A percentile compares a stretch with the other conserved stretches of the same genome.
Evolutionary conservation across 208 protist species (phyloP).

Genomic region (Leishmania major): DNA sequence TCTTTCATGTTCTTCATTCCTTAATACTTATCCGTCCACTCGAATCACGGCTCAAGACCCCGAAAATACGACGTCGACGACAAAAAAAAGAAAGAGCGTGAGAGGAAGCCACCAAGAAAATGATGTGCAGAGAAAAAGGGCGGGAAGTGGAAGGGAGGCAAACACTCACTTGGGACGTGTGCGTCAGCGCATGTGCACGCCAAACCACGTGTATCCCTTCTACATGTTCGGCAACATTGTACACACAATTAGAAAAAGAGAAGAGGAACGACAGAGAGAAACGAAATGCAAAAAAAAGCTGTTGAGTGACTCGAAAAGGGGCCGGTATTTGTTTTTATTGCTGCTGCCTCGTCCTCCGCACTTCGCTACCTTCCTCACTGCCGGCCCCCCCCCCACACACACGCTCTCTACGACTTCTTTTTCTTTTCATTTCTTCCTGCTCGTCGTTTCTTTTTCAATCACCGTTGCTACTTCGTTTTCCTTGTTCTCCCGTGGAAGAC

Average conservation of each 20-base stretch:
- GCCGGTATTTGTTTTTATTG: background rate
- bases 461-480: background rate
- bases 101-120: background rate
- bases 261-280: background rate
- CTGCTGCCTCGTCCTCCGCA: background rate
- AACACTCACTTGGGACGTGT: background rate
- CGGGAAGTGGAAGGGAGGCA: background rate
- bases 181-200: background rate
- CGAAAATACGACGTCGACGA: background rate
- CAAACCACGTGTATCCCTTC: background rate
- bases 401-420: background rate
- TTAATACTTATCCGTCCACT: background rate
- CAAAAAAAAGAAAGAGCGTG: background rate
- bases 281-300: background rate
- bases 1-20: background rate
- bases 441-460: no score
- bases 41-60: background rate
- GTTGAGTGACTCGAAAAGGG: background rate
- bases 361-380: background rate
- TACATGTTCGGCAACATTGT: background rate
- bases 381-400: background rate
- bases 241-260: background rate
- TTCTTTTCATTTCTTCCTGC: background rate
- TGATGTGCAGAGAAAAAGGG: background rate
- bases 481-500: background rate